Conservation (phyloP, 306 rosid species). For the Mimosa bimucronata region DNA sequence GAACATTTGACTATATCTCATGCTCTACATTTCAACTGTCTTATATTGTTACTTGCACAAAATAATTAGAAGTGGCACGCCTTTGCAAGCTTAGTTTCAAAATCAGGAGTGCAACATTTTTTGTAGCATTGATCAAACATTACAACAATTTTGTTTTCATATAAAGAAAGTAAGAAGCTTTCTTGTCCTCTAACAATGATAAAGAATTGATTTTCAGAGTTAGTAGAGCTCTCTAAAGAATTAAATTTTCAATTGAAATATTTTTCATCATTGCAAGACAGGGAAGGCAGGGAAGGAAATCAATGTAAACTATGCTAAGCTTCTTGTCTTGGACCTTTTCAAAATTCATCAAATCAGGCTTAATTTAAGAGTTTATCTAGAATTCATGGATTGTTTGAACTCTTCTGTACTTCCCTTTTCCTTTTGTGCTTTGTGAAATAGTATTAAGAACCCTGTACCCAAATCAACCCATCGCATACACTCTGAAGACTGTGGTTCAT, state of each 20-base stretch:
- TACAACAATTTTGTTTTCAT: neutral
- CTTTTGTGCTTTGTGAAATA: neutral
- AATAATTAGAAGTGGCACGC: neutral
- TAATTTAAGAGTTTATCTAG: neutral
- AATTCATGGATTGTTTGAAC: conserved; percentile 2
- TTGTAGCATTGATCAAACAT: neutral
- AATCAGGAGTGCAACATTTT: neutral
- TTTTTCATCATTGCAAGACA: neutral
- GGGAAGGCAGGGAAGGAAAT: neutral
- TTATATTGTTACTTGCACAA: neutral
- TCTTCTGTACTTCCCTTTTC: neutral
- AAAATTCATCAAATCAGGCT: neutral
- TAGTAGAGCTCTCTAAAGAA: neutral
- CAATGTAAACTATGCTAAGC: neutral
- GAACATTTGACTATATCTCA: neutral
- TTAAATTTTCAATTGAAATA: neutral
- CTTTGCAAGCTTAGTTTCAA: neutral
- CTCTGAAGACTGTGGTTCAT: neutral
- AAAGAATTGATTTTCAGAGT: neutral
- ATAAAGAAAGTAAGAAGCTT: neutral
- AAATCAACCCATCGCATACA: neutral
- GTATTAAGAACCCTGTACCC: neutral
- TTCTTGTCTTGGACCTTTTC: neutral
- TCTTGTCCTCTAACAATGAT: neutral
- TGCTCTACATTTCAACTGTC: neutral